Conservation (phyloP, 2,329 filamentous ascomycete species). For the Beauveria bassiana region DNA sequence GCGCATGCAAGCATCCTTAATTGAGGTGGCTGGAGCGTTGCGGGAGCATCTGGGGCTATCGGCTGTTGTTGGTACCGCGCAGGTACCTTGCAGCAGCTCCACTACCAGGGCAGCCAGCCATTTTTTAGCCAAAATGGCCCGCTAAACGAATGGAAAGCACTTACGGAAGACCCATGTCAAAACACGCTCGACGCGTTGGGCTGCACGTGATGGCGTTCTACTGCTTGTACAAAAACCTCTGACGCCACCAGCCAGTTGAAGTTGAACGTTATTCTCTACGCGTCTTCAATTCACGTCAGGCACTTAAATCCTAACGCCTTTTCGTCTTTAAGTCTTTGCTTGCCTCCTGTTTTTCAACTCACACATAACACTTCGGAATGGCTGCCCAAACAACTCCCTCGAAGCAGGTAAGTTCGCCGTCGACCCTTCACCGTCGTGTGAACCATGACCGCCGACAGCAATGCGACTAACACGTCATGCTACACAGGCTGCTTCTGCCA, state of each 20-base stretch:
- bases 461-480: conserved; percentile 24
- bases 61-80: conserved; percentile 13
- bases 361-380: conserved; percentile 46
- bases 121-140: conserved; percentile 19
- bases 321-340: conserved; percentile 14
- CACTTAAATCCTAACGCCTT: conserved; percentile 15
- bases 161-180: conserved; percentile 10
- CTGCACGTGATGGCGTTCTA: conserved; percentile 31
- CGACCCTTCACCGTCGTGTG: not conserved
- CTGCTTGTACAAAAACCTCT: conserved; percentile 31
- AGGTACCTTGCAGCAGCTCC: conserved; percentile 11
- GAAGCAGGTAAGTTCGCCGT: conserved; percentile 44
- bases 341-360: conserved; percentile 6
- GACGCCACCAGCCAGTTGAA: conserved; percentile 20
- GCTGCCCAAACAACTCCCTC: conserved; percentile 60
- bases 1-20: conserved; percentile 1
- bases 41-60: not conserved
- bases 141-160: conserved; percentile 2
- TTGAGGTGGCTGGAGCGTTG: conserved; percentile 14
- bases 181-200: conserved; percentile 28
- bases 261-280: conserved; percentile 17
- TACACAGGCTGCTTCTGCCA: conserved; percentile 70
- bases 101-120: conserved; percentile 8
- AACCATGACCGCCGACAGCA: not conserved
- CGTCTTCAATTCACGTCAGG: conserved; percentile 20